Evolutionary conservation across 2,329 filamentous ascomycete species (phyloP).

Genomic region (Hypoxylon sp.): DNA sequence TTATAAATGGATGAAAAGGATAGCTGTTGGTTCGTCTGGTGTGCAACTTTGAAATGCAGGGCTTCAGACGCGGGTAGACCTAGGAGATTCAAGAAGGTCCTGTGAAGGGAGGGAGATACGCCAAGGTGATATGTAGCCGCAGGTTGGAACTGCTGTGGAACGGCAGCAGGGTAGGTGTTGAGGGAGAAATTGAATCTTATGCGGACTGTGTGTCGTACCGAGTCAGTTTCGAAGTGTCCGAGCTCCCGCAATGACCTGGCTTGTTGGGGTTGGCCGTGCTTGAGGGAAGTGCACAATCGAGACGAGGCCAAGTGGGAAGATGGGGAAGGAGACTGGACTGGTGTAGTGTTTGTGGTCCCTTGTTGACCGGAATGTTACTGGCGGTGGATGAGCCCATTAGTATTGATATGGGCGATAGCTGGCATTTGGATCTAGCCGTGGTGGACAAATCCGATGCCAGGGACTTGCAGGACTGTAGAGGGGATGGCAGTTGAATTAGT

Average conservation of each 20-base stretch:
- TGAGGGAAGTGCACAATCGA: conserved; percentile 15
- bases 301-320: conserved; percentile 13
- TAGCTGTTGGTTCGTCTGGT: conserved; percentile 27
- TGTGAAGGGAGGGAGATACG: conserved; percentile 30
- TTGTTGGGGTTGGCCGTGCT: conserved; percentile 30
- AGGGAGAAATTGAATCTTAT: conserved; percentile 44
- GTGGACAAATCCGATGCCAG: conserved; percentile 36
- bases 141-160: conserved; percentile 41
- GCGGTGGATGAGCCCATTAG: conserved; percentile 39
- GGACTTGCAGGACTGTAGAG: conserved; percentile 21
- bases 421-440: conserved; percentile 40
- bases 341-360: conserved; percentile 24
- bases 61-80: conserved; percentile 43
- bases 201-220: conserved; percentile 41
- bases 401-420: conserved; percentile 35
- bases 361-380: conserved; percentile 35
- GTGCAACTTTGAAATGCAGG: conserved; percentile 47
- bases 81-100: conserved; percentile 26
- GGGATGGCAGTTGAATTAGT: conserved; percentile 29
- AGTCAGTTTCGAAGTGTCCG: conserved; percentile 42
- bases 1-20: conserved; percentile 26
- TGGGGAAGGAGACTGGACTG: conserved; percentile 11
- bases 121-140: conserved; percentile 38
- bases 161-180: conserved; percentile 32
- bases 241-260: conserved; percentile 36